Evolutionary conservation across 176 grass and related monocot genomes (phyloP), one percentile per base, ranked within the genome.

Genomic region (Triticum timopheevii): DNA sequence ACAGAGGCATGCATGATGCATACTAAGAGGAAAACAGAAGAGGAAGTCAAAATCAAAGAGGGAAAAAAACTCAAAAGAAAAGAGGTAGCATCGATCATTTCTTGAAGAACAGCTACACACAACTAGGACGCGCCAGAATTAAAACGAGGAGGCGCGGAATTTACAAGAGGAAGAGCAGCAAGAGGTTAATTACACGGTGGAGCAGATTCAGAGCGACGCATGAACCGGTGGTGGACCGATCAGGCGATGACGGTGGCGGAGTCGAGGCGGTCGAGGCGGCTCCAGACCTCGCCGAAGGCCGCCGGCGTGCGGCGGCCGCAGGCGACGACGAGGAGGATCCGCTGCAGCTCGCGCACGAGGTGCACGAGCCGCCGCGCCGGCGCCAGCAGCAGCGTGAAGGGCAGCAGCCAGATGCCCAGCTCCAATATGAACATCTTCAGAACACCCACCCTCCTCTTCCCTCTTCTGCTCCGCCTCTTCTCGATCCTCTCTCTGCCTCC

Each of bases 361-460:
- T 82, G 79, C 86, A 92, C 92, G 49, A 97, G 42, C 70, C 84
- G 80, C 61, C 95, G 80, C 61, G 88, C 47, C 50, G 95, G 92
- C 65, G 88, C 88, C 23, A 97, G 61, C 42, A 92, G 22, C 59
- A 97, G 88, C 28, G 92, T 97, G 67, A 97, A 88, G 12, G 95
- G 95, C 69, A 97, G 86, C 33, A 90, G 47, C 88, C 90, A 94
- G 62, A 94, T 73, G 77, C 92, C 95, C 76, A 97, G 25, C 80
- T 92, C 95, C 78, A 94, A 49, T 50, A 92, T 83, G 83, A 97
- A 28, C 95, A 44, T 33, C 33, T 33, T 33, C 33, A 31, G 31
- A 31, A 97, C n/a, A n/a, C n/a, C n/a, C n/a, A n/a, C n/a, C n/a
- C 4, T n/a, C 27, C 23, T 4, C 4, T 3, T 4, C 3, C 77